Base-by-base conservation (phyloP, 345 rosid genomes). In the Aethionema arabicum region DNA sequence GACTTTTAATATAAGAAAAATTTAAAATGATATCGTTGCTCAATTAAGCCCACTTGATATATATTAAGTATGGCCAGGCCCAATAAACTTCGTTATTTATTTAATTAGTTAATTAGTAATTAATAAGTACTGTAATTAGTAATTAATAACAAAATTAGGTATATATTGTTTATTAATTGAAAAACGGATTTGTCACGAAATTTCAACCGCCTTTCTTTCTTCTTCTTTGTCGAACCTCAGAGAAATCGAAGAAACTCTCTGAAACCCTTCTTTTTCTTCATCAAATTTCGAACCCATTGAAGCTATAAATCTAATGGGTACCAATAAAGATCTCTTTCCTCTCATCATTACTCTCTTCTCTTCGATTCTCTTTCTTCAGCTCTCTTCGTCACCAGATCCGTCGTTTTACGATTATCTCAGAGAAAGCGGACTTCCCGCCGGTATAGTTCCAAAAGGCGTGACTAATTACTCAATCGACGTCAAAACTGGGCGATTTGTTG, bases 401-500 rank as follows among this genome's bases (percentile, higher is more conserved):
- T 66, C 76, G 27, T 78, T 81, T 27, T 78, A 78, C 78, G 79
- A 78, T 45, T 73, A 78, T 36, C 81, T 81, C 68, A 76, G 77
- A 4, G 75, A 58, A 27, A 68, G 80, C 38, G 85, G 84, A 8
- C 82, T 89, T 8, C 96, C 96, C 50, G 80, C 80, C 39, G 96
- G 96, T 0, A 67, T 89, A 56, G 68, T 89, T 55, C 96, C 96
- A 0, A 86, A 81, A 13, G 95, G 95, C 38, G 77, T 86, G 29
- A 86, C 79, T 16, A 72, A 81, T 47, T 89, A 77, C 78, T 58
- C 62, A 27, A 53, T 85, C 48, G 87, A 84, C 63, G 32, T 73
- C 6, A 59, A 76, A 8, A 64, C 81, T 11, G 96, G 96, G 11
- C 63, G 58, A 11, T 89, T 89, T 72, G 76, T 48, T 38, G 83